A percentile compares a stretch with the other conserved stretches of the same genome.
Conservation (phyloP, 345 rosid species). For the Melastoma malabathricum region DNA sequence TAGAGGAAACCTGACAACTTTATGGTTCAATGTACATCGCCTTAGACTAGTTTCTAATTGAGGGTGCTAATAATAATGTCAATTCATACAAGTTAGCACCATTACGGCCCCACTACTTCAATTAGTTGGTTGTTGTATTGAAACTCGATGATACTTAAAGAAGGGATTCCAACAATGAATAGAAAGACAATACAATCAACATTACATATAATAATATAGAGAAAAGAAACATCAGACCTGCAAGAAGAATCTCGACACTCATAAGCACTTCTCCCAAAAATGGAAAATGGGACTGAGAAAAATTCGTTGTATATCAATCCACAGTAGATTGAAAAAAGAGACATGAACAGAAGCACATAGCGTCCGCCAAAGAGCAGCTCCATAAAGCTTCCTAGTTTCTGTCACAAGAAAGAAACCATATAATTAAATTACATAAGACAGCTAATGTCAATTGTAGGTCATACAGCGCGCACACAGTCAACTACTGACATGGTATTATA, state of each 20-base stretch:
- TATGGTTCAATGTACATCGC: too few species aligned
- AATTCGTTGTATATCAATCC: conserved; percentile 98
- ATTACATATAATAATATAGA: neutral
- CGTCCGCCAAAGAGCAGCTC: conserved; percentile 97
- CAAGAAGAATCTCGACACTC: conserved; percentile 72
- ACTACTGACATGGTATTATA: too few species aligned
- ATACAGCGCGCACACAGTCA: too few species aligned
- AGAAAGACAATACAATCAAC: neutral
- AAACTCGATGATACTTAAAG: neutral
- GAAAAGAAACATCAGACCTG: conserved; percentile 31
- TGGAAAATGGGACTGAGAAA: conserved; percentile 90
- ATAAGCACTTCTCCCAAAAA: conserved; percentile 92
- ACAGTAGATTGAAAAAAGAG: conserved; percentile 87
- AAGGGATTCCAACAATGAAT: neutral
- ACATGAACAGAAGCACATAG: conserved; percentile 78
- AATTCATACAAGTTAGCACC: too few species aligned
- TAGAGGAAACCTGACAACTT: too few species aligned
- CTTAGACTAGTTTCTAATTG: too few species aligned
- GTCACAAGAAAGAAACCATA: conserved; percentile 8
- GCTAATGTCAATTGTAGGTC: too few species aligned
- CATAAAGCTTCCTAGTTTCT: conserved; percentile 99
- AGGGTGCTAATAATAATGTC: too few species aligned
- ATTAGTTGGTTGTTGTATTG: too few species aligned
- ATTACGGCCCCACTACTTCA: too few species aligned
- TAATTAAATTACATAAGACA: too few species aligned